Conservation (phyloP, 2,329 filamentous ascomycete genomes). For the Phaeosphaeria sp. region DNA sequence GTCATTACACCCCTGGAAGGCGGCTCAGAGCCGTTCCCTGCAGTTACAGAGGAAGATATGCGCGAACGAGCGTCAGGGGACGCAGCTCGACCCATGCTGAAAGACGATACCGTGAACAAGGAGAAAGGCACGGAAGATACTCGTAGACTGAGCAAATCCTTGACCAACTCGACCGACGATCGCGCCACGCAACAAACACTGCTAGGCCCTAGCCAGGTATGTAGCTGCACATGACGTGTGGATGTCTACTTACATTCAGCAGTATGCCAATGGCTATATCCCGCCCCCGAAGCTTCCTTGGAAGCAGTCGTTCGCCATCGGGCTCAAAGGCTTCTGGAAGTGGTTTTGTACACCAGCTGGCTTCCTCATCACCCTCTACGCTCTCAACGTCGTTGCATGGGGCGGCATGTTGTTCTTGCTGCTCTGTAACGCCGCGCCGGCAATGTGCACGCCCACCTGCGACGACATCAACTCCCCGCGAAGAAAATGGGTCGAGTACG, state of each 20-base stretch:
- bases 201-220: slow-evolving; percentile 26
- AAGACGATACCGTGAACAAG: slow-evolving; percentile 16
- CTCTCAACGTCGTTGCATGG: slow-evolving; percentile 85
- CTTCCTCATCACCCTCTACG: slow-evolving; percentile 79
- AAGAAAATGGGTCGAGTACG: slow-evolving; percentile 84
- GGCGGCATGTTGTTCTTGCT: slow-evolving; percentile 90
- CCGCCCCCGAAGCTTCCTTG: slow-evolving; percentile 58
- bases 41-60: slow-evolving; percentile 38
- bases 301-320: slow-evolving; percentile 65
- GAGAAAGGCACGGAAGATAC: slow-evolving; percentile 8
- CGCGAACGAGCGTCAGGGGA: slow-evolving; percentile 10
- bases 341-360: slow-evolving; percentile 79
- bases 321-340: slow-evolving; percentile 69
- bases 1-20: slow-evolving; percentile 6
- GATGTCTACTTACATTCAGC: neutral
- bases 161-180: slow-evolving; percentile 21
- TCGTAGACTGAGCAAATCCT: slow-evolving; percentile 25
- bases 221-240: neutral
- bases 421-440: slow-evolving; percentile 74
- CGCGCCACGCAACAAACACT: slow-evolving; percentile 17
- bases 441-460: slow-evolving; percentile 76
- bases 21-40: slow-evolving; percentile 36
- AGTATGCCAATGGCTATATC: slow-evolving; percentile 51
- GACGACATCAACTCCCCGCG: slow-evolving; percentile 77
- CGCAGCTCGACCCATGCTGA: slow-evolving; percentile 3